Conservation (phyloP, 768 basidiomycete species). For the Trametes sanguinea region DNA sequence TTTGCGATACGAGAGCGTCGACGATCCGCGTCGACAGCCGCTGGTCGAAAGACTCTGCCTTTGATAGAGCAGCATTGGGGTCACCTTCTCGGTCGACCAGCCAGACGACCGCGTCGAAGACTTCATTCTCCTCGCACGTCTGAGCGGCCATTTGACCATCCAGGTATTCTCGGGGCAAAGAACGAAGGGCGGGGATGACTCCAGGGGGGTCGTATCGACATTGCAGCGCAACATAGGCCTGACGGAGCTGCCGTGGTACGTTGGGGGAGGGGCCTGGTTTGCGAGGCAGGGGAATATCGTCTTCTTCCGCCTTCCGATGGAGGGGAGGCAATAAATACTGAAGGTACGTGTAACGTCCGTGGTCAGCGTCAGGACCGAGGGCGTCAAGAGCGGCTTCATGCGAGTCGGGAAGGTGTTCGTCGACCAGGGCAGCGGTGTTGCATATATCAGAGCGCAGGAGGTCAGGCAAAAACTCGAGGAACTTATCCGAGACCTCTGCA, state of each 20-base stretch:
- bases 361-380: slow-evolving; percentile 48
- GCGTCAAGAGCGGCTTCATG: slow-evolving; percentile 64
- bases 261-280: slow-evolving; percentile 40
- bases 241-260: slow-evolving; percentile 53
- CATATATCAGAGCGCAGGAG: slow-evolving; percentile 63
- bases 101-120: slow-evolving; percentile 85
- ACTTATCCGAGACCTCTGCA: slow-evolving; percentile 51
- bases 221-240: slow-evolving; percentile 70
- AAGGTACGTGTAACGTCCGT: slow-evolving; percentile 75
- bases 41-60: slow-evolving; percentile 61
- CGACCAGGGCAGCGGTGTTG: slow-evolving; percentile 71
- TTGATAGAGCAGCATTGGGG: slow-evolving; percentile 63
- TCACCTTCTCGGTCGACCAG: slow-evolving; percentile 64
- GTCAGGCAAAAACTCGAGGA: slow-evolving; percentile 62
- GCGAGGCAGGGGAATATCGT: slow-evolving; percentile 36
- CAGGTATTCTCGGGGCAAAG: slow-evolving; percentile 52
- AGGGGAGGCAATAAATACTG: slow-evolving; percentile 63
- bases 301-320: slow-evolving; percentile 42
- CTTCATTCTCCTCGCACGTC: slow-evolving; percentile 66
- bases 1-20: slow-evolving; percentile 35
- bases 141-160: slow-evolving; percentile 57
- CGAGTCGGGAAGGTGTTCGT: slow-evolving; percentile 62
- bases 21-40: slow-evolving; percentile 49
- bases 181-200: slow-evolving; percentile 63
- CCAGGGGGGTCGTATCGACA: slow-evolving; percentile 67